phyloP scores from a whole-genome alignment of 768 basidiomycete genomes.

The Mycena olivaceomarginata region DNA sequence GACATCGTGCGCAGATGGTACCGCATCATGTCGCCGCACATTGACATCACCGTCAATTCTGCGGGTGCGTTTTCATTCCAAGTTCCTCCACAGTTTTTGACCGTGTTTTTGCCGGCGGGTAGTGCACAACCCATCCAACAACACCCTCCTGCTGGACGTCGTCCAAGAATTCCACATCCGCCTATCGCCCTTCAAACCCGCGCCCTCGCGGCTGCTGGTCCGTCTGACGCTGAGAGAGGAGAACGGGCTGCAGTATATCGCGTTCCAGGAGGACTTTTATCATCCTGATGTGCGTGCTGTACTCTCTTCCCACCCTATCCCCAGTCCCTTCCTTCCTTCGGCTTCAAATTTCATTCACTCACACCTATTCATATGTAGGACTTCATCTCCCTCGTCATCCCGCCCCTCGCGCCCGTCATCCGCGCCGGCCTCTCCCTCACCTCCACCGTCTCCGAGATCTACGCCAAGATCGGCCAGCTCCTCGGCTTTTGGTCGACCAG shows the following conservation, averaged over 20 bases:
- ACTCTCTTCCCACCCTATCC: no score
- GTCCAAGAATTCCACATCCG: slow-evolving; percentile 74
- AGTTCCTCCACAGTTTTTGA: background rate
- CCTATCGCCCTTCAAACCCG: slow-evolving; percentile 64
- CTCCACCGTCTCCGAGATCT: slow-evolving; percentile 51
- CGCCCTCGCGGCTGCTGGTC: slow-evolving; percentile 67
- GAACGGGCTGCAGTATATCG: slow-evolving; percentile 65
- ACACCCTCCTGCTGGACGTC: slow-evolving; percentile 70
- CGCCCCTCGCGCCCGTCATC: slow-evolving; percentile 62
- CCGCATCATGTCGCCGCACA: slow-evolving; percentile 74
- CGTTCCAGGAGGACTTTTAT: slow-evolving; percentile 76
- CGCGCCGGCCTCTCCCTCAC: slow-evolving; percentile 52
- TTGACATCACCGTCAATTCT: slow-evolving; percentile 62
- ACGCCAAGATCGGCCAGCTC: slow-evolving; percentile 54
- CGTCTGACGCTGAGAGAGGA: slow-evolving; percentile 71
- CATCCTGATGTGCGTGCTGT: slow-evolving; percentile 71
- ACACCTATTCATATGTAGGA: slow-evolving; percentile 54
- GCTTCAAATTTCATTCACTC: no score
- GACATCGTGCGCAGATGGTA: slow-evolving; percentile 68
- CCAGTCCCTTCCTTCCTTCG: no score
- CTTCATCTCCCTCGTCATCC: slow-evolving; percentile 64
- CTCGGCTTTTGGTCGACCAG: slow-evolving; percentile 56
- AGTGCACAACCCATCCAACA: slow-evolving; percentile 70
- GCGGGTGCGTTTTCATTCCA: slow-evolving; percentile 60
- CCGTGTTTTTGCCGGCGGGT: background rate